phyloP scores from a whole-genome alignment of 306 rosid species.

The Betula pendula region DNA sequence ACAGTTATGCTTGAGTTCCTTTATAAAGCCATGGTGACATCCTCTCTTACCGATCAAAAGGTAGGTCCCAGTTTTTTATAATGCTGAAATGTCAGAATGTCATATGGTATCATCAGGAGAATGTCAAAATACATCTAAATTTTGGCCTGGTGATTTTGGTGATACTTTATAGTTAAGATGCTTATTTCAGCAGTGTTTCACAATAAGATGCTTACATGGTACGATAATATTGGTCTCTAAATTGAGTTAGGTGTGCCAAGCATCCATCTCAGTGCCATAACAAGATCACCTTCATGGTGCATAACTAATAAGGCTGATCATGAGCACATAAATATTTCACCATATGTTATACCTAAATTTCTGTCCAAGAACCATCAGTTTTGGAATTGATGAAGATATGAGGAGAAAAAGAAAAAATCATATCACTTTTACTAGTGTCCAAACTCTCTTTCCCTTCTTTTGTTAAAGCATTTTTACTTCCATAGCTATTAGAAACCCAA shows the following conservation, averaged over 20 bases:
- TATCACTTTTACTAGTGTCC: not conserved
- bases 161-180: not conserved
- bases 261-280: not conserved
- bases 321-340: not conserved
- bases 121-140: not conserved
- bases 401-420: not conserved
- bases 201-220: not conserved
- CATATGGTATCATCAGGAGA: not conserved
- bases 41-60: not conserved
- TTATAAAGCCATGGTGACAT: not conserved
- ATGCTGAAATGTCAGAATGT: not conserved
- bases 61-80: not conserved
- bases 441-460: conserved; percentile 8
- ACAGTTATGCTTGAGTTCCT: too few relatives aligned
- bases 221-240: not conserved
- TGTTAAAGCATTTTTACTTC: not conserved
- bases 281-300: not conserved
- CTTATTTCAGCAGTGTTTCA: too few relatives aligned
- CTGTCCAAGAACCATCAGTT: not conserved
- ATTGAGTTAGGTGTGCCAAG: not conserved
- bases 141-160: not conserved
- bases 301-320: not conserved
- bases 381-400: not conserved
- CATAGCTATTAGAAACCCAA: not conserved
- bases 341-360: not conserved